Conservation (phyloP, 2,329 filamentous ascomycete species). For the Zalaria sp. region DNA sequence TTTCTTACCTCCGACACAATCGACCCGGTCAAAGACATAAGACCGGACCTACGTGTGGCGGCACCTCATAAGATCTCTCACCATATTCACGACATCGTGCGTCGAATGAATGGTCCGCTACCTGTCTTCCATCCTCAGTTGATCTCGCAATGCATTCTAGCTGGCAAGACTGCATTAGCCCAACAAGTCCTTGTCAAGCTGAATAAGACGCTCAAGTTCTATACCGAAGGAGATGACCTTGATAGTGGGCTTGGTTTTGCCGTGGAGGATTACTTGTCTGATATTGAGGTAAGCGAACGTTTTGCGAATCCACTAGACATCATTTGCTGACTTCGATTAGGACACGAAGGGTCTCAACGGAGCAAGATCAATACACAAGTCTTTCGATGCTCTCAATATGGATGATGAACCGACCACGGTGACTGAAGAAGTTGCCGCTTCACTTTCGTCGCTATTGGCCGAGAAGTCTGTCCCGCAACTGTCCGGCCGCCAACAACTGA, state of each 20-base stretch:
- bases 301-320: background rate
- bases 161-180: conserved; percentile 60
- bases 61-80: conserved; percentile 36
- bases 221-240: conserved; percentile 64
- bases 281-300: conserved; percentile 26
- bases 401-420: conserved; percentile 50
- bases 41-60: conserved; percentile 39
- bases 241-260: conserved; percentile 58
- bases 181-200: conserved; percentile 60
- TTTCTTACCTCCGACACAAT: conserved; percentile 73
- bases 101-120: conserved; percentile 69
- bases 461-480: conserved; percentile 49
- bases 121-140: conserved; percentile 90
- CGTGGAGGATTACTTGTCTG: conserved; percentile 34
- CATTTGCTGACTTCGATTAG: conserved; percentile 10
- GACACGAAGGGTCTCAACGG: background rate
- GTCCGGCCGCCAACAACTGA: conserved; percentile 5
- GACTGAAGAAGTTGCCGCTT: conserved; percentile 53
- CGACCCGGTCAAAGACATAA: conserved; percentile 45
- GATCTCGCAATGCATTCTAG: conserved; percentile 70
- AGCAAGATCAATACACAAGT: conserved; percentile 3
- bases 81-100: conserved; percentile 70
- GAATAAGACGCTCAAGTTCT: conserved; percentile 66
- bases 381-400: conserved; percentile 17
- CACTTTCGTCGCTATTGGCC: conserved; percentile 65